These are phyloP conservation scores for Kazachstania taianensis DNA, from an alignment of 805 yeast species.

Conservation along the genomic window DNA sequence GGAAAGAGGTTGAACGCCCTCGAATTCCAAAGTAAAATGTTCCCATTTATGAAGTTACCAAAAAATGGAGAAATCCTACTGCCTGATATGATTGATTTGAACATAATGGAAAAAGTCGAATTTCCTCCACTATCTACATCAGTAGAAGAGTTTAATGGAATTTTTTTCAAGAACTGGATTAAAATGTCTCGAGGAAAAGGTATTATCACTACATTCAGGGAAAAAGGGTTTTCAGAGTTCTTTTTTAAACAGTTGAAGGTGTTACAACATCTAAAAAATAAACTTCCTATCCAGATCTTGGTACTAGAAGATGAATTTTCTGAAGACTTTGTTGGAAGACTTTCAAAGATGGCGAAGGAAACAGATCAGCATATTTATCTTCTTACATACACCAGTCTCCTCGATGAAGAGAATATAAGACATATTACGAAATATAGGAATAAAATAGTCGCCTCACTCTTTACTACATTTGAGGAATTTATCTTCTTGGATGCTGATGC, in stretches of 20 bases:
- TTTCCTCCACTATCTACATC: neutral
- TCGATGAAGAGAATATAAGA: constrained; percentile 8
- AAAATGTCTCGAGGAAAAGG: constrained; percentile 11
- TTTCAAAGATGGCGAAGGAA: constrained; percentile 4
- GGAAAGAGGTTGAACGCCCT: neutral
- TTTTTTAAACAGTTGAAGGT: constrained; percentile 32
- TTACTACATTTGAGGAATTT: constrained; percentile 40
- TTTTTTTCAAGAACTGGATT: constrained; percentile 14
- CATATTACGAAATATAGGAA: constrained; percentile 30
- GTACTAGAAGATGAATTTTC: constrained; percentile 24
- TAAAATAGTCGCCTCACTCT: constrained; percentile 39
- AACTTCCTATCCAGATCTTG: constrained; percentile 35
- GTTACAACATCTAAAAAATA: constrained; percentile 29
- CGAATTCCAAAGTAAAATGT: constrained; percentile 19
- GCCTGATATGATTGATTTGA: neutral
- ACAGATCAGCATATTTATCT: constrained; percentile 18
- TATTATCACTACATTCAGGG: constrained; percentile 9
- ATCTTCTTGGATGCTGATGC: constrained; percentile 45
- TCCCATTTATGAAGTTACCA: constrained; percentile 11
- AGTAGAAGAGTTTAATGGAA: constrained; percentile 3
- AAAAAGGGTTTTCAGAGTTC: constrained; percentile 21
- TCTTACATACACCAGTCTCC: constrained; percentile 12
- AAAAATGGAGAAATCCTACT: neutral
- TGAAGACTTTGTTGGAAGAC: constrained; percentile 6
- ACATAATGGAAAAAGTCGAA: neutral